phyloP scores from a whole-genome alignment of 2,329 filamentous ascomycete species.

The Sclerotinia subarctica region DNA sequence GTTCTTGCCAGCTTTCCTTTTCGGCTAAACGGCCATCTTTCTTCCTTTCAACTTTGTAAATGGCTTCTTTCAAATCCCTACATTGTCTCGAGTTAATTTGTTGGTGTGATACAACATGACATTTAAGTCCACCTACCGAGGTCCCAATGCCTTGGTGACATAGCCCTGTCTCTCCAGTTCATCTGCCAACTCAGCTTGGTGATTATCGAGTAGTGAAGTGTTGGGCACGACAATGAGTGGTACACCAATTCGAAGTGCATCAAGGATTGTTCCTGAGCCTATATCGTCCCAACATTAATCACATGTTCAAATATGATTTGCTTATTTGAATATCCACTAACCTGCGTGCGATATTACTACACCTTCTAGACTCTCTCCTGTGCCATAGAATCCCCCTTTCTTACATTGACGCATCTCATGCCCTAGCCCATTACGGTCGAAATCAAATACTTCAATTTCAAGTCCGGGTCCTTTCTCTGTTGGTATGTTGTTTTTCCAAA shows the following conservation, averaged over 20 bases:
- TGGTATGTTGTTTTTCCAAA: conserved; percentile 44
- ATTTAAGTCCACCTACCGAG: conserved; percentile 26
- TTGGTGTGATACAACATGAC: neutral
- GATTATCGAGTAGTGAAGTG: conserved; percentile 75
- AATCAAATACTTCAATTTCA: conserved; percentile 61
- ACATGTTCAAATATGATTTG: neutral
- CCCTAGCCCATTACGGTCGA: conserved; percentile 58
- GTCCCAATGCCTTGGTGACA: conserved; percentile 48
- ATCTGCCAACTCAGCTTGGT: conserved; percentile 82
- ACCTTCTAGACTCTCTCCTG: conserved; percentile 55
- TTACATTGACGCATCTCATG: conserved; percentile 47
- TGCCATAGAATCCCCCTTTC: conserved; percentile 34
- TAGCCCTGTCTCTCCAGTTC: conserved; percentile 73
- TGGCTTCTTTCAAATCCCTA: conserved; percentile 28
- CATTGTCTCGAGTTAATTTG: conserved; percentile 1
- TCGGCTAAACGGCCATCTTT: conserved; percentile 8
- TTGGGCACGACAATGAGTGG: conserved; percentile 92
- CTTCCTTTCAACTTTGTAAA: conserved; percentile 27
- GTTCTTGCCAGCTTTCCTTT: neutral
- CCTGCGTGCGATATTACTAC: conserved; percentile 88
- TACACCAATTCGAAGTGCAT: conserved; percentile 69
- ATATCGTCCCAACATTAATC: conserved; percentile 6
- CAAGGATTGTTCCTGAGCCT: conserved; percentile 90
- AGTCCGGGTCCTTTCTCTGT: conserved; percentile 40
- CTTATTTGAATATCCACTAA: conserved; percentile 42